Conservation (phyloP, 2,329 filamentous ascomycete species). For the Ophiocordyceps camponoti-saundersi region DNA sequence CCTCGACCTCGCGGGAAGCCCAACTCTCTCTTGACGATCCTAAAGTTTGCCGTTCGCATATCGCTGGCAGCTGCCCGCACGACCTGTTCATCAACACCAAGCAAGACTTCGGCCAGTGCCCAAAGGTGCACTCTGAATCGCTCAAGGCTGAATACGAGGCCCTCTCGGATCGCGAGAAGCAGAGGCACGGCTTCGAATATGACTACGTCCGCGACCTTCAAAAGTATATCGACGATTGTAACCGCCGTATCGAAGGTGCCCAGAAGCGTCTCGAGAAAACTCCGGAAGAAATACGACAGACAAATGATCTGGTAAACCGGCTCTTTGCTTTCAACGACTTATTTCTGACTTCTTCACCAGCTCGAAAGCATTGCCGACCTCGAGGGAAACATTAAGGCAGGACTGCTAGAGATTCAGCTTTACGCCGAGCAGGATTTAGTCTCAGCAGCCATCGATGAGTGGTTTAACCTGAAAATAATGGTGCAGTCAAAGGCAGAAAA, state of each 20-base stretch:
- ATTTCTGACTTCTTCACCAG: constrained; percentile 6
- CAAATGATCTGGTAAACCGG: constrained; percentile 53
- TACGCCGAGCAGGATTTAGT: constrained; percentile 33
- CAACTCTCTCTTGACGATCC: constrained; percentile 80
- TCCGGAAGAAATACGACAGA: constrained; percentile 91
- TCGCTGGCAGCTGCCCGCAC: constrained; percentile 88
- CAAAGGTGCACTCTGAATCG: constrained; percentile 74
- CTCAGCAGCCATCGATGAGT: constrained; percentile 68
- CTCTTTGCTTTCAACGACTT: no score
- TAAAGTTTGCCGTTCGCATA: constrained; percentile 88
- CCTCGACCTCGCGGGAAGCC: constrained; percentile 53
- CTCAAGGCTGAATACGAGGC: constrained; percentile 79
- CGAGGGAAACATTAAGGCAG: constrained; percentile 58
- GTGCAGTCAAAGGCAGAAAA: constrained; percentile 67
- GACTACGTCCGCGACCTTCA: constrained; percentile 94
- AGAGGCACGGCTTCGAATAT: constrained; percentile 78
- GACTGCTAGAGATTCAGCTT: constrained; percentile 55
- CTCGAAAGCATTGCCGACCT: constrained; percentile 78
- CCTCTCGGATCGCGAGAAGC: constrained; percentile 52
- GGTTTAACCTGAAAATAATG: constrained; percentile 68
- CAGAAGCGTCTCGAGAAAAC: constrained; percentile 91
- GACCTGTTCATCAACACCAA: constrained; percentile 99
- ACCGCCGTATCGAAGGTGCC: constrained; percentile 77
- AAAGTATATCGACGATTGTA: constrained; percentile 94
- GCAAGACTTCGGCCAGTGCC: constrained; percentile 81